These are phyloP conservation scores for Colletotrichum neosansevieriae DNA, from an alignment of 2,329 filamentous ascomycete genomes.

Conservation along the genomic window DNA sequence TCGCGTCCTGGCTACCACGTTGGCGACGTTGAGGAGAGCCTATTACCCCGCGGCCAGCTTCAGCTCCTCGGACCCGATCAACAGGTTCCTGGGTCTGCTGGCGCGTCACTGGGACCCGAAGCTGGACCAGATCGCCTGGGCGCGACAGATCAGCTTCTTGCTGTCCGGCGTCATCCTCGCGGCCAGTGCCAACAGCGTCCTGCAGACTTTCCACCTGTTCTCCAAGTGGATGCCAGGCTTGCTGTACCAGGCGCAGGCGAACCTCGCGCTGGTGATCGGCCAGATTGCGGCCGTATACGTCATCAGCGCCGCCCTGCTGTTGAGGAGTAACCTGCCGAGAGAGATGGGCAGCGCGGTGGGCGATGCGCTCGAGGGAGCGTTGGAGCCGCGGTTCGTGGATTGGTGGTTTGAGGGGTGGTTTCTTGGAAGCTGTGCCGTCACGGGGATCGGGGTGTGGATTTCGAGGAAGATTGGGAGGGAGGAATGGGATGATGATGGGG, in stretches of 20 bases:
- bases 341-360: constrained; percentile 83
- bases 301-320: constrained; percentile 80
- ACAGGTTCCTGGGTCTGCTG: constrained; percentile 82
- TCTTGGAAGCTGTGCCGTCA: constrained; percentile 73
- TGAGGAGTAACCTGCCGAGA: constrained; percentile 81
- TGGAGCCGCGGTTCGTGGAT: constrained; percentile 80
- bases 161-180: constrained; percentile 86
- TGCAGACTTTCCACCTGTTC: constrained; percentile 89
- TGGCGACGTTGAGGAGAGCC: constrained; percentile 74
- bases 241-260: constrained; percentile 80
- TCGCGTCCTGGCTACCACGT: constrained; percentile 78
- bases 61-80: constrained; percentile 83
- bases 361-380: constrained; percentile 80
- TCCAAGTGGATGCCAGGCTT: constrained; percentile 78
- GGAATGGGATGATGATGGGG: constrained; percentile 70
- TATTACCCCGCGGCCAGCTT: constrained; percentile 62
- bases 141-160: constrained; percentile 85
- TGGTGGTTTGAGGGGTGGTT: constrained; percentile 93
- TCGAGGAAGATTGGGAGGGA: constrained; percentile 71
- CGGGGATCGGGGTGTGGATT: constrained; percentile 79
- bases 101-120: constrained; percentile 87
- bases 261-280: constrained; percentile 81
- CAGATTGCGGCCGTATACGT: constrained; percentile 89
- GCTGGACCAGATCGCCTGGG: constrained; percentile 85
- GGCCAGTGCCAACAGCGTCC: constrained; percentile 82